Conservation (phyloP, 1,284 basidiomycete genomes). For the Ustilago bromivora region DNA sequence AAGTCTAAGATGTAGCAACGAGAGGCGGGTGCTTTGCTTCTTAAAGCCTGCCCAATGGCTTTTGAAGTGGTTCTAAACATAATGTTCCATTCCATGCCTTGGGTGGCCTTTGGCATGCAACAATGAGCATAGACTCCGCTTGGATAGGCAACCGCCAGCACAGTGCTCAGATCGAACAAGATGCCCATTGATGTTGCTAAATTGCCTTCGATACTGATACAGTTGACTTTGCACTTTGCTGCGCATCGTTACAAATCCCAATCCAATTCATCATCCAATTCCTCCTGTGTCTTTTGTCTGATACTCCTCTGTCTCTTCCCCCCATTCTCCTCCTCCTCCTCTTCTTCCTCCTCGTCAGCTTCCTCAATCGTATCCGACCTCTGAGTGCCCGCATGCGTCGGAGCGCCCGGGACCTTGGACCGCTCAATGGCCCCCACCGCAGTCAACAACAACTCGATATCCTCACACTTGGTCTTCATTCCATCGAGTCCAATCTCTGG, state of each 20-base stretch:
- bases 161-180: too few species aligned
- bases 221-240: slow-evolving; percentile 1
- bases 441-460: slow-evolving; percentile 66
- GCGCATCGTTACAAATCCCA: slow-evolving; percentile 56
- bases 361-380: slow-evolving; percentile 29
- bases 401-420: slow-evolving; percentile 46
- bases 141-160: too few species aligned
- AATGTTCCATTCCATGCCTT: too few species aligned
- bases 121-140: too few species aligned
- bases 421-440: slow-evolving; percentile 64
- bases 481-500: slow-evolving; percentile 76
- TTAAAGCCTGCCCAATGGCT: too few species aligned
- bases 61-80: too few species aligned
- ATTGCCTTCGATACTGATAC: background rate
- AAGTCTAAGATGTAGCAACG: too few species aligned
- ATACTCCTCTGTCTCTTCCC: slow-evolving; percentile 28
- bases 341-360: slow-evolving; percentile 28
- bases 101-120: too few species aligned
- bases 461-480: slow-evolving; percentile 82
- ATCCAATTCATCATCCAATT: slow-evolving; percentile 66
- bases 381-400: slow-evolving; percentile 25
- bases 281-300: slow-evolving; percentile 58
- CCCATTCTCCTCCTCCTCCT: slow-evolving; percentile 25
- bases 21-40: too few species aligned
- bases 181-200: background rate